A percentile compares a stretch with the other conserved stretches of the same genome.
Conservation (phyloP, 2,329 filamentous ascomycete genomes). For the Boeremia exigua region DNA sequence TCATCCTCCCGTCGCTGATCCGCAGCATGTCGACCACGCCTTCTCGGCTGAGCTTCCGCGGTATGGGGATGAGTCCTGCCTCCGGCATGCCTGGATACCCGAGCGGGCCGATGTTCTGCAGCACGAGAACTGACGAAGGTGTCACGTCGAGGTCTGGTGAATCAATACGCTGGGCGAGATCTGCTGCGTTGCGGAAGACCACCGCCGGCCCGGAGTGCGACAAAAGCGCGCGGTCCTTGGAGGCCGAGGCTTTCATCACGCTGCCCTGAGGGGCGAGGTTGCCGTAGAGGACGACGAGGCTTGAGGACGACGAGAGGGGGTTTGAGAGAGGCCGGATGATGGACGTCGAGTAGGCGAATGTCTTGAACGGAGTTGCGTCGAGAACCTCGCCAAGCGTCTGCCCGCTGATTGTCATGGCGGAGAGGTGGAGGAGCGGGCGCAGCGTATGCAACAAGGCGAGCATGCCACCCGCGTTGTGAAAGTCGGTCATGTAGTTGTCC, state of each 20-base stretch:
- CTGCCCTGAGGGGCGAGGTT: conserved; percentile 86
- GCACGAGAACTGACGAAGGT: conserved; percentile 83
- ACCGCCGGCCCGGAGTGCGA: conserved; percentile 78
- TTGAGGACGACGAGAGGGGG: conserved; percentile 81
- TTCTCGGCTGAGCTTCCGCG: conserved; percentile 62
- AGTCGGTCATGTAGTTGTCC: conserved; percentile 84
- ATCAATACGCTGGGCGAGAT: conserved; percentile 74
- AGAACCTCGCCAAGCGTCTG: conserved; percentile 81
- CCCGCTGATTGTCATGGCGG: conserved; percentile 78
- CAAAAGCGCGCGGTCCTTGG: conserved; percentile 71
- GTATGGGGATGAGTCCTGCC: conserved; percentile 82
- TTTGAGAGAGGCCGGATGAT: conserved; percentile 64
- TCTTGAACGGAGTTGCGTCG: conserved; percentile 73
- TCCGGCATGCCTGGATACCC: conserved; percentile 95
- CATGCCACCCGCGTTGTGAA: conserved; percentile 82
- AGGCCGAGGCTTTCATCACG: conserved; percentile 92
- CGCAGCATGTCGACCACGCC: conserved; percentile 62
- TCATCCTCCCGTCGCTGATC: conserved; percentile 62
- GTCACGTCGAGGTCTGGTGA: conserved; percentile 70
- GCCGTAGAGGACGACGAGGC: conserved; percentile 82
- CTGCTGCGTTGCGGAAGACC: conserved; percentile 82
- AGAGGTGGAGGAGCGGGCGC: conserved; percentile 77
- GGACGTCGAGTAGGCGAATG: conserved; percentile 37
- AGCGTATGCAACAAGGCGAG: conserved; percentile 82
- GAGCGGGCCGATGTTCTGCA: conserved; percentile 88